Base-by-base conservation (phyloP, 495 filamentous ascomycete species). In the Entonaema liquescens region DNA sequence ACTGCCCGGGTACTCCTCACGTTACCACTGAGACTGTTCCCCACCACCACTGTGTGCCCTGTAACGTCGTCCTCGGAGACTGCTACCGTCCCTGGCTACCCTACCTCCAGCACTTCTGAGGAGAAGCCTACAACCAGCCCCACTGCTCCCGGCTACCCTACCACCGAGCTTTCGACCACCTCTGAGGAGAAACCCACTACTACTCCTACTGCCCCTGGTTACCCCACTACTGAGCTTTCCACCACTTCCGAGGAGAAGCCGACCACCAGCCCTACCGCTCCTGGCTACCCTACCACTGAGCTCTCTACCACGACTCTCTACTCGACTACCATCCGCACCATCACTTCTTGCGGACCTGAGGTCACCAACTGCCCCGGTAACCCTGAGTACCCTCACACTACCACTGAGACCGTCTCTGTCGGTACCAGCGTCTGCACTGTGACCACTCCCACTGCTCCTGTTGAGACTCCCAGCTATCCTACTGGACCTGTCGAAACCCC, bases 1-100 rank as follows among this genome's bases (percentile, higher is more conserved):
- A 84, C 75, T 88, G 87, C 78, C 85, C 87, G 21, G 67, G 80
- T 31, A 83, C 26, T 2, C 67, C 67, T 9, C 35, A 59, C 21
- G 67, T 68, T 17, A 71, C 70, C 7, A 73, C 75, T 1, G 60
- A 68, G 55, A 77, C 67, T 11, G 67, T 75, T 33, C 58, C 74
- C 23, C n/a, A 73, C 71, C 42, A 78, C 74, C 8, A 80, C 78
- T 6, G 72, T 78, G 11, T 80, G 77, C 70, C 76, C 74, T 17
- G 74, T 78, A 23, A 74, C 74, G 12, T 21, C 54, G 15, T 53
- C 70, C 33, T 33, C 56, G 13, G 42, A 47, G 8, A 47, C 42
- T 47, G 38, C 38, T 6, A 38, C 55, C 5, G 29, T 31, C 5
- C 25, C 54, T 21, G 49, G 38, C 31, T 66, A 59, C 29, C 63